Conservation (phyloP, 768 basidiomycete species). For the Cystobasidium ongulense region DNA sequence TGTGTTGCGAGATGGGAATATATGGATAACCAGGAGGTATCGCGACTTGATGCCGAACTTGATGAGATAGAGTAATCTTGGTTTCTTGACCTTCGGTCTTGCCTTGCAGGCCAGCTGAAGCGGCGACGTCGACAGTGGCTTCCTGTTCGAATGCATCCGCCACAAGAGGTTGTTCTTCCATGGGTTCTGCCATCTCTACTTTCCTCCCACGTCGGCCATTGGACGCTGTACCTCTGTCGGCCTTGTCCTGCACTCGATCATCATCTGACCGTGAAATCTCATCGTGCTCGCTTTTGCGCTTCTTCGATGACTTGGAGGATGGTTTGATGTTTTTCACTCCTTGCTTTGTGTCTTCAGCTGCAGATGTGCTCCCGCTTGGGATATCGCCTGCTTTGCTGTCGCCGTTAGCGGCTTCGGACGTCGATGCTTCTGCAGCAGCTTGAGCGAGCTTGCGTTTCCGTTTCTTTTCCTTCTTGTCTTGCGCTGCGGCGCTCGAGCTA, state of each 20-base stretch:
- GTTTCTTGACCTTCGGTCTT: conserved; percentile 13
- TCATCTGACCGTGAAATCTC: not conserved
- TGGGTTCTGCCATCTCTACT: conserved; percentile 18
- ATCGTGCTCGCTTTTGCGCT: not conserved
- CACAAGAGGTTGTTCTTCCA: conserved; percentile 29
- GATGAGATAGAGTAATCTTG: conserved; percentile 29
- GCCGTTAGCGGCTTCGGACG: not conserved
- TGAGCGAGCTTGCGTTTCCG: not conserved
- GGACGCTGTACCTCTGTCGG: not conserved
- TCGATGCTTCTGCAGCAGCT: not conserved
- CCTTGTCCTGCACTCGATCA: conserved; percentile 1
- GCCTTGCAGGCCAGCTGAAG: conserved; percentile 30
- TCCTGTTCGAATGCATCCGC: conserved; percentile 31
- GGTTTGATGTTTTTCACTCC: not conserved
- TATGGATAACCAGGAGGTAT: conserved; percentile 88
- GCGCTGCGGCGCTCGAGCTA: not conserved
- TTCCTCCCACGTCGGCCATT: not conserved
- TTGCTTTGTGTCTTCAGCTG: not conserved
- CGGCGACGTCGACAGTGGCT: conserved; percentile 21
- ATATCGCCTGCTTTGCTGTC: not conserved
- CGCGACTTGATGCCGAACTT: conserved; percentile 77
- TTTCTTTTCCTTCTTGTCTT: conserved; percentile 9
- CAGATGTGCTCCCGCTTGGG: not conserved
- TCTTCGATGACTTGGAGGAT: conserved; percentile 2
- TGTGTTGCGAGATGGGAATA: conserved; percentile 77